Evolutionary conservation across 331 rosid species (phyloP).

Genomic region (Telfairia occidentalis): DNA sequence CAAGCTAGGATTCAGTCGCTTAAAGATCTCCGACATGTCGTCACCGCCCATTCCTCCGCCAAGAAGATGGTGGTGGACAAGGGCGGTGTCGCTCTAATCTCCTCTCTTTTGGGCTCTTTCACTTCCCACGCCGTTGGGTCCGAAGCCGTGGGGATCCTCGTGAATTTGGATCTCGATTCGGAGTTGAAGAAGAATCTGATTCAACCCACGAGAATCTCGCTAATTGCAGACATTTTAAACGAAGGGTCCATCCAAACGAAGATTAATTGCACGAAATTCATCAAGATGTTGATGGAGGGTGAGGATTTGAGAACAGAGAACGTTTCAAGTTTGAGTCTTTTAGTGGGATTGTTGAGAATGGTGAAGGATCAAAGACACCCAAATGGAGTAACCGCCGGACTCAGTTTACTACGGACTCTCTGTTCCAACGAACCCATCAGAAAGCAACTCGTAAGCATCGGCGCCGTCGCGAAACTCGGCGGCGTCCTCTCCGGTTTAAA

Average conservation of each 20-base stretch:
- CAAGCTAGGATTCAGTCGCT: conserved; percentile 63
- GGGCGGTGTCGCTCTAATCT: conserved; percentile 36
- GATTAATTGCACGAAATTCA: conserved; percentile 61
- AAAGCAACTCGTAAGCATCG: conserved; percentile 45
- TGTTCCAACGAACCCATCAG: conserved; percentile 38
- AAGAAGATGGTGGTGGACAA: conserved; percentile 32
- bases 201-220: conserved; percentile 52
- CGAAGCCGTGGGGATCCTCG: conserved; percentile 58
- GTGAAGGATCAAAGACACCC: conserved; percentile 58
- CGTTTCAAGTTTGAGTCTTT: conserved; percentile 49
- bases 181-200: conserved; percentile 38
- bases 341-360: conserved; percentile 59
- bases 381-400: conserved; percentile 46
- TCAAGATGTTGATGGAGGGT: conserved; percentile 35
- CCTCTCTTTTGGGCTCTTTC: conserved; percentile 56
- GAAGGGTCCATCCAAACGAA: conserved; percentile 77
- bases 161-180: conserved; percentile 35
- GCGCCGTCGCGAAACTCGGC: conserved; percentile 57
- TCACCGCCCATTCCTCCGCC: conserved; percentile 30
- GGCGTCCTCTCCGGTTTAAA: conserved; percentile 50
- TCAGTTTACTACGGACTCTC: conserved; percentile 35
- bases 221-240: conserved; percentile 61
- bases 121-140: conserved; percentile 81
- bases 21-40: conserved; percentile 39
- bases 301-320: conserved; percentile 28